phyloP scores from a whole-genome alignment of 2,329 filamentous ascomycete genomes.

The Helminthosporium solani region DNA sequence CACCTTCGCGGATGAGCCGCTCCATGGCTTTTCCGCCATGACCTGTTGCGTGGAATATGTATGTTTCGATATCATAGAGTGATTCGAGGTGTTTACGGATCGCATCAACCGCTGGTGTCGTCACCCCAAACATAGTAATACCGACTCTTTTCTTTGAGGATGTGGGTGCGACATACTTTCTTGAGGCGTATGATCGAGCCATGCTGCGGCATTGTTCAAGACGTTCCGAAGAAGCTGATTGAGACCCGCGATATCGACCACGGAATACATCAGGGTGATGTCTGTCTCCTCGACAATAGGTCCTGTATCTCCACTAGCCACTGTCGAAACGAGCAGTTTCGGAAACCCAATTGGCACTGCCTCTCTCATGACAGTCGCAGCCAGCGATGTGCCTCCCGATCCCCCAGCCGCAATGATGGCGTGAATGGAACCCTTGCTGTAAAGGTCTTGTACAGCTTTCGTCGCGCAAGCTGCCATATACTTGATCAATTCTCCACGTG shows the following conservation, averaged over 20 bases:
- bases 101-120: slow-evolving; percentile 63
- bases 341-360: slow-evolving; percentile 65
- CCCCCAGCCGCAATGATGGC: slow-evolving; percentile 63
- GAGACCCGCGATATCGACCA: slow-evolving; percentile 68
- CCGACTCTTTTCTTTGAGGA: slow-evolving; percentile 54
- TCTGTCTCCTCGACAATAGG: slow-evolving; percentile 68
- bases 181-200: slow-evolving; percentile 48
- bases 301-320: slow-evolving; percentile 66
- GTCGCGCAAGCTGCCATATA: slow-evolving; percentile 55
- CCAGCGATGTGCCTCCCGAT: slow-evolving; percentile 62
- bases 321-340: slow-evolving; percentile 69
- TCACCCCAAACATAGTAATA: slow-evolving; percentile 75
- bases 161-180: background rate
- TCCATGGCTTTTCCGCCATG: slow-evolving; percentile 70
- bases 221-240: slow-evolving; percentile 61
- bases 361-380: slow-evolving; percentile 61
- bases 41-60: slow-evolving; percentile 70
- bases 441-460: slow-evolving; percentile 45
- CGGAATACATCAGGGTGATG: slow-evolving; percentile 68
- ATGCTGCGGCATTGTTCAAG: slow-evolving; percentile 66
- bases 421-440: slow-evolving; percentile 47
- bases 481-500: slow-evolving; percentile 58
- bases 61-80: slow-evolving; percentile 54
- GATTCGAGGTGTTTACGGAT: slow-evolving; percentile 52
- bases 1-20: slow-evolving; percentile 56